A percentile compares a stretch with the other conserved stretches of the same genome.
These are phyloP conservation scores for Neofusicoccum sp. DNA, from an alignment of 2,329 filamentous ascomycete genomes.

Conservation along the genomic window DNA sequence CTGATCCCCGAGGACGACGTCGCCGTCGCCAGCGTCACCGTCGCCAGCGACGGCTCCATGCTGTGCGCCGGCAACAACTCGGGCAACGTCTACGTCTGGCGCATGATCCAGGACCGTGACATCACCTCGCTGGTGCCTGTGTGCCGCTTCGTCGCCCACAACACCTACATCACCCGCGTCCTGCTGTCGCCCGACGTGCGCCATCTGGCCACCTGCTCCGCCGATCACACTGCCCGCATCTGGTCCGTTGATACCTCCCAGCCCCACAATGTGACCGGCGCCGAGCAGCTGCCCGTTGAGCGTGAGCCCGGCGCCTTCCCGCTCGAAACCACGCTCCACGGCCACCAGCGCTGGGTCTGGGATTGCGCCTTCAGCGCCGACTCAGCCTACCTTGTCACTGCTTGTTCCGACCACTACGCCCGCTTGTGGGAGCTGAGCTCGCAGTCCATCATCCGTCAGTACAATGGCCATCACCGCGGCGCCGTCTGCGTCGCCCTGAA, in stretches of 20 bases:
- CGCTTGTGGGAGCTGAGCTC: conserved; percentile 84
- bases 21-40: conserved; percentile 88
- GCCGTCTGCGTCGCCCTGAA: conserved; percentile 92
- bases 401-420: conserved; percentile 91
- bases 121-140: conserved; percentile 81
- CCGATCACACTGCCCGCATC: conserved; percentile 92
- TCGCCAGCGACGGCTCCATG: conserved; percentile 89
- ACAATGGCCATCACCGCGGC: conserved; percentile 89
- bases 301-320: conserved; percentile 62
- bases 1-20: conserved; percentile 95
- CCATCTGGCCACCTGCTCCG: conserved; percentile 88
- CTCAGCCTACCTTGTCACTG: conserved; percentile 87
- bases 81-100: conserved; percentile 96
- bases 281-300: conserved; percentile 33
- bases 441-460: conserved; percentile 88
- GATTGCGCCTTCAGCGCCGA: conserved; percentile 95
- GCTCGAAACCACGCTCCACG: conserved; percentile 81
- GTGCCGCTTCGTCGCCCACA: conserved; percentile 86
- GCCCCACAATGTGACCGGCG: conserved; percentile 34
- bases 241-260: conserved; percentile 73
- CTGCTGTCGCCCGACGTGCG: conserved; percentile 91
- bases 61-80: conserved; percentile 91
- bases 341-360: conserved; percentile 96
- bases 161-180: conserved; percentile 88
- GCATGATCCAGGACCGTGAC: conserved; percentile 79